Base-by-base conservation (phyloP, 805 yeast species). In the Metschnikowia colocasiae region DNA sequence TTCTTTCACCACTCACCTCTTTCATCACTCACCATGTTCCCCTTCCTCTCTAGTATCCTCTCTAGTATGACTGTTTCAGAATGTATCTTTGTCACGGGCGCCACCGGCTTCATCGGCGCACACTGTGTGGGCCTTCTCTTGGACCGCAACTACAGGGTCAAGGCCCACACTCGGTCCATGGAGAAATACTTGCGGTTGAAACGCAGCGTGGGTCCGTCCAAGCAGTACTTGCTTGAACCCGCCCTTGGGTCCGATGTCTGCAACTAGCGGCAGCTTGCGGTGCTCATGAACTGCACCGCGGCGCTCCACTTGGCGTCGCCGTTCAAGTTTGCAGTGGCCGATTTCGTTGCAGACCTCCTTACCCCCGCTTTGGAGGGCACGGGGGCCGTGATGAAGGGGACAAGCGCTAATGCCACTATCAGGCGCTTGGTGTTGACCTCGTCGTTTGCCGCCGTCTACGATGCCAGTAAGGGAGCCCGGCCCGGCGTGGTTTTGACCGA, bases 251-350 rank as follows among this genome's bases (percentile, higher is more conserved):
- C 42, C 15, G 51, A 48, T 35, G 40, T 44, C 30, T 25, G 37
- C 40, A 35, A 44, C 22, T 9, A n/a, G 6, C 29, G 13, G 2
- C 43, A 37, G 16, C 18, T 47, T 5, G 37, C 25, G 20, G 15
- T 10, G 3, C 30, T 39, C 19, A 35, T 47, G 43, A 16, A 20
- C 5, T 43, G 46, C 32, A 40, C 42, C 15, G 51, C 38, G 1
- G 40, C 43, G 15, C 53, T 81, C 30, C 87, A 81, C 60, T 73
- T 82, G 22, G 86, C 86, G 6, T 75, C 83, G 15, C 85, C 86
- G 16, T 76, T 76, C 58, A 66, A 70, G 22, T 76, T 71, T 57
- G 67, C 71, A 3, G 62, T 68, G 19, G 60, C 67, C n/a, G 67
- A 71, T 47, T 66, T 75, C 36, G 82, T 74, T 48, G 72, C 73